Conservation (phyloP, 2,329 filamentous ascomycete genomes). For the Sarocladium brachiariae region DNA sequence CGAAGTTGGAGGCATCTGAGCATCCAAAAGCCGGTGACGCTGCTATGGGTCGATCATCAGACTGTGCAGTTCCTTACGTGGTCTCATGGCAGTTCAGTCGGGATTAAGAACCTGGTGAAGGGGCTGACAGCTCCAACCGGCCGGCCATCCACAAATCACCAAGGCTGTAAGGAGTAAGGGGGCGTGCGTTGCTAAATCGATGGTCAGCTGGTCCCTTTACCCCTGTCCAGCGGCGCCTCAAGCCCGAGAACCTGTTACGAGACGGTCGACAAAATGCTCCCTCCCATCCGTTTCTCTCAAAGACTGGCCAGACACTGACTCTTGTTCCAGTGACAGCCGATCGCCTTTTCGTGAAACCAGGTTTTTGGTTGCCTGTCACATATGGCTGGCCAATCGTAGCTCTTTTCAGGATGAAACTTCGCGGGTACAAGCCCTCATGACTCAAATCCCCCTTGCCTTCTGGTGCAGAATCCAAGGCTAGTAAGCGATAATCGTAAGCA, state of each 20-base stretch:
- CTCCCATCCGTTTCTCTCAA: neutral
- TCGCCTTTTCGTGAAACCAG: constrained; percentile 4
- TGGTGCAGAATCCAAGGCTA: too few species aligned
- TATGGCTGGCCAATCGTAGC: neutral
- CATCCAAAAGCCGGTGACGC: neutral
- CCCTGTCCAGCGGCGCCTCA: neutral
- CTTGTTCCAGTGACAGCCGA: constrained; percentile 6
- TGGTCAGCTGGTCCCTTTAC: constrained; percentile 5
- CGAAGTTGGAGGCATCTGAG: too few species aligned
- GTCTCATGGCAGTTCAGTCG: neutral
- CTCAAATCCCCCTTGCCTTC: neutral
- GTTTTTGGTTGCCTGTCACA: neutral
- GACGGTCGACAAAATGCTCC: neutral
- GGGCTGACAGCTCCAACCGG: neutral
- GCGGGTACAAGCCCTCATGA: constrained; percentile 4
- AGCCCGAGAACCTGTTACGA: constrained; percentile 6
- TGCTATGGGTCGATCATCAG: neutral
- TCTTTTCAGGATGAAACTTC: neutral
- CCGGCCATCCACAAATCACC: neutral
- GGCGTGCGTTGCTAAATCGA: neutral
- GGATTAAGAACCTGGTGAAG: neutral
- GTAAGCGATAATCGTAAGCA: neutral
- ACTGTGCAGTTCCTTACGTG: neutral
- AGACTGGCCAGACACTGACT: neutral
- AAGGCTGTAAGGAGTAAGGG: neutral